These are phyloP conservation scores for Paramecium biaurelia DNA, from an alignment of 73 alveolate species.

Conservation along the genomic window DNA sequence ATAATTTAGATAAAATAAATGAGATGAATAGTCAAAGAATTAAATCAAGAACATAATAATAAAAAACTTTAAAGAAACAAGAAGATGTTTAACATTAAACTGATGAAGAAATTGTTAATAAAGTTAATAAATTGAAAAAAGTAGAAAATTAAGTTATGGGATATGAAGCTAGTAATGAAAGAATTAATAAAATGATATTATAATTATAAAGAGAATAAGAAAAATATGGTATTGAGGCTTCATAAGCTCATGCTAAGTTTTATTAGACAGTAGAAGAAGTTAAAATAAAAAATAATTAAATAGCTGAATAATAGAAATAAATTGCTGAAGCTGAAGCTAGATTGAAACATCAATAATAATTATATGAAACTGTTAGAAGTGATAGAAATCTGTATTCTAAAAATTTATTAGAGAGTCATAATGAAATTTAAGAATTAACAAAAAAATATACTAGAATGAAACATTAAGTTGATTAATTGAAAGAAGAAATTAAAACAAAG, in stretches of 20 bases:
- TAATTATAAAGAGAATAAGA: conserved; percentile 84
- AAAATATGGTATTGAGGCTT: conserved; percentile 93
- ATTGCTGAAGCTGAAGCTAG: conserved; percentile 97
- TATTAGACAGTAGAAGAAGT: conserved; percentile 94
- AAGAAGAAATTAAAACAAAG: conserved; percentile 91
- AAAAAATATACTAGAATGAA: conserved; percentile 92
- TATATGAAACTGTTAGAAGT: conserved; percentile 98
- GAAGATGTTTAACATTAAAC: conserved; percentile 75
- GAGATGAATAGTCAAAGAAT: conserved; percentile 74
- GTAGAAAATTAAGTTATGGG: conserved; percentile 79
- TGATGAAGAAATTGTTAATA: conserved; percentile 72
- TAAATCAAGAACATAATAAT: conserved; percentile 76
- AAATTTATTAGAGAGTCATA: conserved; percentile 96
- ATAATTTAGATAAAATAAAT: conserved; percentile 71
- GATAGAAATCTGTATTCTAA: conserved; percentile 98
- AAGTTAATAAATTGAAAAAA: conserved; percentile 78
- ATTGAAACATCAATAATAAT: conserved; percentile 97
- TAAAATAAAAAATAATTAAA: conserved; percentile 90
- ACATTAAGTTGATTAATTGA: conserved; percentile 87
- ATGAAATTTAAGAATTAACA: conserved; percentile 87
- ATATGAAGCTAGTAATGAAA: conserved; percentile 75
- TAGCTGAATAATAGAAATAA: conserved; percentile 91
- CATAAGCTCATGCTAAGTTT: conserved; percentile 96
- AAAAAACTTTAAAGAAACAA: conserved; percentile 74
- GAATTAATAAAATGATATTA: conserved; percentile 69